Evolutionary conservation across 192 early-diverging fungal species (phyloP), one percentile per base, ranked within the genome.

Genomic region (Helicostylum pulchrum): DNA sequence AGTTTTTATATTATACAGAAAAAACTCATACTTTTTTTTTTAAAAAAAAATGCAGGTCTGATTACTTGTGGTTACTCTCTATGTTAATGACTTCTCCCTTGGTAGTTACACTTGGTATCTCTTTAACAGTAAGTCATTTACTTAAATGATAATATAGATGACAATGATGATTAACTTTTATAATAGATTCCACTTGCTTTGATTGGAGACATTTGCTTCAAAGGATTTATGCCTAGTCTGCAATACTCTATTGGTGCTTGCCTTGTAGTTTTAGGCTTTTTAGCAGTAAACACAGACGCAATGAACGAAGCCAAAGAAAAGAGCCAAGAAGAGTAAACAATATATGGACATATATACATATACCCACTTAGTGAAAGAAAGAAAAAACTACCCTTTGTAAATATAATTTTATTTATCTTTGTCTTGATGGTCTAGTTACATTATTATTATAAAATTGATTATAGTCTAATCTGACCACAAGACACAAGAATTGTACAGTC

Each of bases 51-150:
- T 58, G n/a, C 74, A 81, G 80, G 45, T 87, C 92, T 6, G 92
- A 92, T 65, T 91, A 88, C 62, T 69, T 91, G 26, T 92, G 90
- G 92, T 72, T 93, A n/a, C 71, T 87, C 31, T 72, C 90, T 1
- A 85, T 92, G 82, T 71, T 92, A 9, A 85, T 93, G 87, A 92
- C 90, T 3, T 88, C 88, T 34, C 90, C 91, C 10, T 72, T 93
- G 58, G 84, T 89, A 4, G 90, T 91, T 1, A 93, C 91, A 3
- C 72, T 93, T 32, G 91, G 91, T 7, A 69, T 93, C 3, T 84
- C 89, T 30, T 66, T 93, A 54, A 92, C 91, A 1, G 81, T 85
- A 72, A 70, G 65, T 39, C 39, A 73, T 46, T 60, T 75, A 5
- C 54, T 71, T 20, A 45, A 23, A 26, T 26, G 2, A n/a, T 34